Percentiles rank a stretch among this genome's conserved stretches.
Evolutionary conservation across 768 basidiomycete species (phyloP).

Genomic region (Sporobolomyces phaffii): DNA sequence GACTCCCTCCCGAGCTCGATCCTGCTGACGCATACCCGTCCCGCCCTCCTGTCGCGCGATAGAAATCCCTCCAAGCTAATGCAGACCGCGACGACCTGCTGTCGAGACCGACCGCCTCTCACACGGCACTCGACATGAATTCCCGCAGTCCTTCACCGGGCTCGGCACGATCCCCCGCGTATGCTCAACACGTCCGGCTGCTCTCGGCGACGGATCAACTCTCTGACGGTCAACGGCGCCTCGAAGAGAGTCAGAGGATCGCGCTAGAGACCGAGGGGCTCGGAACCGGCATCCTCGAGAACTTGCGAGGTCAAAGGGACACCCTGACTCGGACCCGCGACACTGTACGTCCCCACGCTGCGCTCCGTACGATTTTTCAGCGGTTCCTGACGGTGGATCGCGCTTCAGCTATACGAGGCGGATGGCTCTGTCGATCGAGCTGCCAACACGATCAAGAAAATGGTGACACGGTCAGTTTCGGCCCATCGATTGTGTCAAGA

Average conservation of each 20-base stretch:
- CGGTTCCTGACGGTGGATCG: neutral
- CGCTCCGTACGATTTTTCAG: too few relatives aligned
- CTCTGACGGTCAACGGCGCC: conserved; percentile 72
- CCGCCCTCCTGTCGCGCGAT: too few relatives aligned
- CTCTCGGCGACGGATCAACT: conserved; percentile 70
- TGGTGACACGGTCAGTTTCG: conserved; percentile 77
- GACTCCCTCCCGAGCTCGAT: too few relatives aligned
- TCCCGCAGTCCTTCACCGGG: conserved; percentile 55
- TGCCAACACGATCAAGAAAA: conserved; percentile 82
- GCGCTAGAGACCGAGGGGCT: conserved; percentile 95
- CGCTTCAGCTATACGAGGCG: conserved; percentile 68
- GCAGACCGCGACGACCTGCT: conserved; percentile 74
- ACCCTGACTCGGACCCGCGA: conserved; percentile 89
- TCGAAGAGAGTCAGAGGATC: conserved; percentile 84
- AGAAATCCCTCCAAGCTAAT: conserved; percentile 65
- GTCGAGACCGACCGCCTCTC: conserved; percentile 47
- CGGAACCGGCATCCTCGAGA: conserved; percentile 83
- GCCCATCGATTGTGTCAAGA: conserved; percentile 23
- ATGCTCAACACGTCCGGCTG: conserved; percentile 69
- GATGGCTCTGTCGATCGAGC: conserved; percentile 86
- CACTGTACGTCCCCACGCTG: conserved; percentile 70
- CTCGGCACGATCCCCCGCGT: conserved; percentile 53
- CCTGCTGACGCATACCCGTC: too few relatives aligned
- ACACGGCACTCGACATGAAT: conserved; percentile 20
- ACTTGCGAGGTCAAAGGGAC: conserved; percentile 78